Conservation (phyloP, 495 filamentous ascomycete species). For the Aspergillus baeticus region DNA sequence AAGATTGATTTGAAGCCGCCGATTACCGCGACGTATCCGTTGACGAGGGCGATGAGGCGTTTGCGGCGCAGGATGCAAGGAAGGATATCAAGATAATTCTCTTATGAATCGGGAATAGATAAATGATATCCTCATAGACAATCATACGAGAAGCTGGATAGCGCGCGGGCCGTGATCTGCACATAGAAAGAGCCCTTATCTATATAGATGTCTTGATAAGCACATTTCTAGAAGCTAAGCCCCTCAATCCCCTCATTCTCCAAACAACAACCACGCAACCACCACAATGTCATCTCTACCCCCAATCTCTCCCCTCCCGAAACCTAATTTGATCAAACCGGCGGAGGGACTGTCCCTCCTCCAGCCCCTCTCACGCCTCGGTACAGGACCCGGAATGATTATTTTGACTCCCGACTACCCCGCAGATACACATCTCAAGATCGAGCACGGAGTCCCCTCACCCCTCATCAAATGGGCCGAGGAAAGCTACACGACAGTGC, state of each 20-base stretch:
- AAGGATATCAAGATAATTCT: constrained; percentile 1
- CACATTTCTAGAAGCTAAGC: too few relatives aligned
- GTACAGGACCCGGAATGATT: constrained; percentile 1
- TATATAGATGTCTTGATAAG: too few relatives aligned
- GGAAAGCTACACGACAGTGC: background rate
- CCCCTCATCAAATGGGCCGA: constrained; percentile 3
- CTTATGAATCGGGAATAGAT: constrained; percentile 2
- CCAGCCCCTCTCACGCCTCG: background rate
- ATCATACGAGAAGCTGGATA: too few relatives aligned
- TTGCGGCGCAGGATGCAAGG: background rate
- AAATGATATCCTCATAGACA: background rate
- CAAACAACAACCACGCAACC: too few relatives aligned
- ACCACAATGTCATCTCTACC: too few relatives aligned
- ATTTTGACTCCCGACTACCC: background rate
- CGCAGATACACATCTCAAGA: background rate
- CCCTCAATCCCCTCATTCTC: too few relatives aligned
- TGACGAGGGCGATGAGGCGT: constrained; percentile 1
- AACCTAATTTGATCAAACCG: background rate
- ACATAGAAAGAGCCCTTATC: too few relatives aligned
- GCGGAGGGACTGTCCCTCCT: background rate
- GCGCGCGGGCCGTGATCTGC: too few relatives aligned
- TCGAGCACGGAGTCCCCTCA: background rate
- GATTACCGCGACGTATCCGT: background rate
- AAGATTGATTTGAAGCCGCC: constrained; percentile 1
- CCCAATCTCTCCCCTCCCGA: background rate